phyloP scores from a whole-genome alignment of 106 monocot genomes.

The Allium fistulosum region DNA sequence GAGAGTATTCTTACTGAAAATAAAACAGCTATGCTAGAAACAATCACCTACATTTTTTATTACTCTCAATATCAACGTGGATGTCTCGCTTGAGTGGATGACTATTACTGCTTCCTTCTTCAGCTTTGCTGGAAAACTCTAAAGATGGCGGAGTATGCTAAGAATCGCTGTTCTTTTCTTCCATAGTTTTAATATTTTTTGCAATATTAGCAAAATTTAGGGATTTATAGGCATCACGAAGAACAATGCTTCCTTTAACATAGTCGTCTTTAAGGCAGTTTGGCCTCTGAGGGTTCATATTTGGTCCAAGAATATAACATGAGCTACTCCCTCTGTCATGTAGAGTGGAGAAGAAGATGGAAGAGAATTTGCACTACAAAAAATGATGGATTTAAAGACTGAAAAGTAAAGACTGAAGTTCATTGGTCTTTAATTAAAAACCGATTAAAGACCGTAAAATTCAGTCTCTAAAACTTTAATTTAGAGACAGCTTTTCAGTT shows the following conservation, averaged over 20 bases:
- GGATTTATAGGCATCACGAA: constrained; percentile 59
- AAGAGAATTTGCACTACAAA: constrained; percentile 29
- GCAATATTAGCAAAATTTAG: constrained; percentile 58
- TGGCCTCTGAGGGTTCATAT: constrained; percentile 91
- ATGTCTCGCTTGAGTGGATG: constrained; percentile 22
- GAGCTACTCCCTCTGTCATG: constrained; percentile 73
- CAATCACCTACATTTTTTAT: constrained; percentile 50
- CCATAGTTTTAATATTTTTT: neutral
- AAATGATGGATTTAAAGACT: no score
- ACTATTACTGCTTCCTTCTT: neutral
- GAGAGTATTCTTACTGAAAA: constrained; percentile 11
- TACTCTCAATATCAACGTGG: constrained; percentile 21
- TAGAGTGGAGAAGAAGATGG: constrained; percentile 67
- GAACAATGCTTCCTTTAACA: constrained; percentile 61
- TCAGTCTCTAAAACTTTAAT: no score
- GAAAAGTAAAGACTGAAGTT: no score
- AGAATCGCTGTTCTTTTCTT: constrained; percentile 11
- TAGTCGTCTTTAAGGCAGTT: constrained; percentile 81
- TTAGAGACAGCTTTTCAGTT: no score
- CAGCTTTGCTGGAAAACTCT: neutral
- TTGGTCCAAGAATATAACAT: constrained; percentile 94
- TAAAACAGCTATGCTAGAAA: neutral
- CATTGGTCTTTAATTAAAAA: no score
- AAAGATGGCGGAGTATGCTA: neutral
- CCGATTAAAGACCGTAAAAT: no score